Evolutionary conservation across 2,329 filamentous ascomycete species (phyloP).

Genomic region (Endothia cerciana): DNA sequence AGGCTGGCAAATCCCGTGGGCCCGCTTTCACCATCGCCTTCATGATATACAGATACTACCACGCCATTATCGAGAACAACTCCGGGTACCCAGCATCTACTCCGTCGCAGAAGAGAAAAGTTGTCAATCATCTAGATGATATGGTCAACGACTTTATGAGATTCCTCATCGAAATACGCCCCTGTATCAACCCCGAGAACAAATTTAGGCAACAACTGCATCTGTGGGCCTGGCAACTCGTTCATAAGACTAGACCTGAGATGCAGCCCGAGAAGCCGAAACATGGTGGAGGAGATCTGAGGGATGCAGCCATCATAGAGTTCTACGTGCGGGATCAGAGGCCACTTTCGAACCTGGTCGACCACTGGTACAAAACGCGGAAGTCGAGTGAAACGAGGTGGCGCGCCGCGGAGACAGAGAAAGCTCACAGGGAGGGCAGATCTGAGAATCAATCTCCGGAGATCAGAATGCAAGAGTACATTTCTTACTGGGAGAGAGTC

Average conservation of each 20-base stretch:
- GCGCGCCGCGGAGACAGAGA: slow-evolving; percentile 9
- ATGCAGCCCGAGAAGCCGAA: neutral
- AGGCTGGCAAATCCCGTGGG: slow-evolving; percentile 8
- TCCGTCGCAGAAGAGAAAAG: neutral
- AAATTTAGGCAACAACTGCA: slow-evolving; percentile 5
- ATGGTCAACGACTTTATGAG: neutral
- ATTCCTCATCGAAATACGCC: neutral
- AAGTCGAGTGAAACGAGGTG: neutral
- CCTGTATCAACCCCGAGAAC: neutral
- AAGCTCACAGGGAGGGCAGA: neutral
- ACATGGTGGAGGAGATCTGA: neutral
- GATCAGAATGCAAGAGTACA: slow-evolving; percentile 3
- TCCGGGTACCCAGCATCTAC: neutral
- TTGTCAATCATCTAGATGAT: neutral
- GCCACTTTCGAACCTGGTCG: slow-evolving; percentile 1
- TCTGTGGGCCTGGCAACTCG: slow-evolving; percentile 12
- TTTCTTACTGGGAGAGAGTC: neutral
- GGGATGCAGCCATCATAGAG: slow-evolving; percentile 13
- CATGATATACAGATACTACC: slow-evolving; percentile 8
- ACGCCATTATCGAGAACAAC: neutral
- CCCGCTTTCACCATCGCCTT: slow-evolving; percentile 8
- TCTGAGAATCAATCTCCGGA: neutral
- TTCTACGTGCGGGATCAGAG: slow-evolving; percentile 6
- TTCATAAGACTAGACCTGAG: neutral
- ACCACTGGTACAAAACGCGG: slow-evolving; percentile 1